Conservation (phyloP, 208 protist species). For the Trypanosoma cruzi region DNA sequence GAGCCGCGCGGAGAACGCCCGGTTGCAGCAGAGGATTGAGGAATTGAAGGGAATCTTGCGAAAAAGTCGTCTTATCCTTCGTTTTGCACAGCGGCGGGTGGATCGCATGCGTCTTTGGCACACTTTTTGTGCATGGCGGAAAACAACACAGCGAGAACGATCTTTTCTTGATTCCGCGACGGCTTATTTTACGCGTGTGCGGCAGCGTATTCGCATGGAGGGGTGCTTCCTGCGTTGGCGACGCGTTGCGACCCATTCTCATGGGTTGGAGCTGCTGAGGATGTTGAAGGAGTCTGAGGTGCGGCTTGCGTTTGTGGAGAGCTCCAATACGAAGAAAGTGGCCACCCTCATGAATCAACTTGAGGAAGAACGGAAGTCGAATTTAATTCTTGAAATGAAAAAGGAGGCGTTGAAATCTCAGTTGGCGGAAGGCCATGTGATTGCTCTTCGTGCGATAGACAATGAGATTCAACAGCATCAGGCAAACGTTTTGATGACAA, state of each 20-base stretch:
- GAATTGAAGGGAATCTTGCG: slow-evolving; percentile 46
- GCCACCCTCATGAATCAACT: slow-evolving; percentile 31
- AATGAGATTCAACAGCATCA: slow-evolving; percentile 43
- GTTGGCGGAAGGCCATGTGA: slow-evolving; percentile 62
- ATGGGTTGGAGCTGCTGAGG: slow-evolving; percentile 6
- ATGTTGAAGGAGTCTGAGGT: slow-evolving; percentile 29
- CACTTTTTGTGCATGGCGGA: slow-evolving; percentile 61
- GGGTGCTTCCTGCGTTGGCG: slow-evolving; percentile 75
- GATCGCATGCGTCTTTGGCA: slow-evolving; percentile 31
- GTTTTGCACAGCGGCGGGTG: slow-evolving; percentile 44
- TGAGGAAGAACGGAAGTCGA: slow-evolving; percentile 33
- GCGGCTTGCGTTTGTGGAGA: slow-evolving; percentile 11
- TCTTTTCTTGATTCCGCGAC: slow-evolving; percentile 35
- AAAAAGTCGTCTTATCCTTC: slow-evolving; percentile 51
- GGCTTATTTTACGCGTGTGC: slow-evolving; percentile 36
- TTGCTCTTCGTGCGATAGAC: slow-evolving; percentile 55
- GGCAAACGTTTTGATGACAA: slow-evolving; percentile 21
- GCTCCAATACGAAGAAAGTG: slow-evolving; percentile 11
- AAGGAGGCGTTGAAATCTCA: slow-evolving; percentile 62
- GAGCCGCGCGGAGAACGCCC: slow-evolving; percentile 35
- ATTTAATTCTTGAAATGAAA: slow-evolving; percentile 34
- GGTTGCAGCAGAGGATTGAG: slow-evolving; percentile 35
- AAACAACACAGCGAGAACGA: slow-evolving; percentile 31
- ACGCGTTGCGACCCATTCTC: slow-evolving; percentile 41
- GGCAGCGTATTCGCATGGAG: slow-evolving; percentile 43